Evolutionary conservation across 1,139 yeast genomes (phyloP).

Genomic region (Meyerozyma smithsonii): DNA sequence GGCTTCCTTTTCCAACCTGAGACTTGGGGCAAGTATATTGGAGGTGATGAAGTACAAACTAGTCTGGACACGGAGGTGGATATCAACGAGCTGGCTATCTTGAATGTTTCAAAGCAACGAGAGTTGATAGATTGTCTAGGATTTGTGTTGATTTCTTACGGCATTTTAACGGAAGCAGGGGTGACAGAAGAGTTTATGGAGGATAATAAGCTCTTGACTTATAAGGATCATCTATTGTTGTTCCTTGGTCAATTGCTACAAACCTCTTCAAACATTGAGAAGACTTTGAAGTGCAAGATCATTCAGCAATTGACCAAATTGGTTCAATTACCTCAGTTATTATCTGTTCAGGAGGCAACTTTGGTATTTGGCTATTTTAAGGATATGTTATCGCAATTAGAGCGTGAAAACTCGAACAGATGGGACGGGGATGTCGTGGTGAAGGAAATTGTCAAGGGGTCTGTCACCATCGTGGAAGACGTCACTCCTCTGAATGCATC

Average conservation of each 20-base stretch:
- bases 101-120: conserved; percentile 54
- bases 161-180: conserved; percentile 8
- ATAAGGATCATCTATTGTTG: conserved; percentile 64
- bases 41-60: conserved; percentile 11
- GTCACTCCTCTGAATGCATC: conserved; percentile 9
- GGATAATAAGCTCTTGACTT: conserved; percentile 27
- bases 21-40: conserved; percentile 37
- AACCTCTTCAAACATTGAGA: conserved; percentile 61
- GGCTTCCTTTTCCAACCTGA: conserved; percentile 27
- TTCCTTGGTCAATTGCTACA: conserved; percentile 63
- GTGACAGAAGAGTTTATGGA: conserved; percentile 21
- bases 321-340: conserved; percentile 40
- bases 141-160: conserved; percentile 38
- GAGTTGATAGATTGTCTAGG: conserved; percentile 57
- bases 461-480: conserved; percentile 42
- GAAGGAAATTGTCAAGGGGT: conserved; percentile 41
- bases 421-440: conserved; percentile 31
- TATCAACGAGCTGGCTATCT: conserved; percentile 24
- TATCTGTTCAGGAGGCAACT: conserved; percentile 51
- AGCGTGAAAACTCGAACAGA: conserved; percentile 31
- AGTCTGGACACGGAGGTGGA: conserved; percentile 11
- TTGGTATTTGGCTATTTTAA: conserved; percentile 64
- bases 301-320: conserved; percentile 60
- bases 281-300: conserved; percentile 62
- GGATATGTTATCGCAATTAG: conserved; percentile 46